Evolutionary conservation across 805 yeast species (phyloP), one percentile per base, ranked within the genome.

Genomic region (Zygosaccharomyces kombuchaensis): DNA sequence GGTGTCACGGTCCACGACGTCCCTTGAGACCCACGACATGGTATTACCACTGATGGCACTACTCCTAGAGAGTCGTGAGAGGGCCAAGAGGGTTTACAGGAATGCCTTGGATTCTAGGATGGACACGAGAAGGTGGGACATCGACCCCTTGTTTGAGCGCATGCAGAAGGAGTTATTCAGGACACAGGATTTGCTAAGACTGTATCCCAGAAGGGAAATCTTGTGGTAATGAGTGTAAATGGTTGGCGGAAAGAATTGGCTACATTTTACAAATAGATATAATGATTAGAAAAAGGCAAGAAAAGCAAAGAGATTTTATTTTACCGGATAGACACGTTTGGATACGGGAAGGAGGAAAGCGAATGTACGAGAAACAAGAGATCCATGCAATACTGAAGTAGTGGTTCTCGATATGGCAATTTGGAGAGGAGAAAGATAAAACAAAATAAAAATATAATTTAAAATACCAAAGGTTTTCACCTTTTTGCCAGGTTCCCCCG

Each of bases 61-160:
- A 9, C 32, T 56, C 12, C 39, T 55, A 45, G 47, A 45, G 21
- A 52, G 50, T 23, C 43, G 57, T n/a, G 56, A 57, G 34, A 37
- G 46, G 17, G 59, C 59, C 2, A 57, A 48, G 40, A 48, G 59
- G 30, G 8, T 54, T 5, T 54, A 54, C 43, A 50, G 59, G 14
- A 36, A 42, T 12, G 50, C 54, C 4, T 32, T 56, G 9, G 38
- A 32, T n/a, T 23, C 39, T 9, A 49, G 41, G n/a, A 39, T 53
- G 19, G 43, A 45, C 30, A 50, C 44, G 12, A 29, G 36, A 6
- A 43, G 43, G 2, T 46, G 52, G 51, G 58, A 51, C 16, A 32
- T 54, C 9, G 52, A 52, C 19, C 38, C 46, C 4, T 29, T 51
- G 3, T 48, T 53, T 26, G 35, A 36, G 4, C 49, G 53, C 13